Evolutionary conservation across 805 yeast genomes (phyloP).

Genomic region (Candida insectalens): DNA sequence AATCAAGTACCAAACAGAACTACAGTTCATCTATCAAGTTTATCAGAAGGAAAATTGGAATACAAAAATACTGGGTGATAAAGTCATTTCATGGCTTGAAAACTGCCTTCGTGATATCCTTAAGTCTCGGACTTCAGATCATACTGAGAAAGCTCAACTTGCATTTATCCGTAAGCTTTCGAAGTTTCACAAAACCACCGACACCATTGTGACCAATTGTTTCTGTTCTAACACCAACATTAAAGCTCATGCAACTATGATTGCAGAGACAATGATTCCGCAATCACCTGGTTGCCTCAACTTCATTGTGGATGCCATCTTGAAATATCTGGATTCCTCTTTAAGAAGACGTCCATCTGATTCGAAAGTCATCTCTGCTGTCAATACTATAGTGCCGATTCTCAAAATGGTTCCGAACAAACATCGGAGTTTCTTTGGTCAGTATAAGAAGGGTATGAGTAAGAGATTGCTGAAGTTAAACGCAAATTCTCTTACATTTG

Average conservation of each 20-base stretch:
- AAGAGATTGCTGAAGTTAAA: neutral
- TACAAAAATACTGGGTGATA: neutral
- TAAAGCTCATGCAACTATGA: neutral
- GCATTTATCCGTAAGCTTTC: neutral
- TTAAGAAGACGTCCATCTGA: neutral
- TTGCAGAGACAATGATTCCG: neutral
- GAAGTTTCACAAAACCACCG: neutral
- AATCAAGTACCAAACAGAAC: neutral
- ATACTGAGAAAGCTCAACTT: neutral
- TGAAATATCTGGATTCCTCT: neutral
- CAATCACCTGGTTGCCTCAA: neutral
- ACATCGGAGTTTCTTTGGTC: neutral
- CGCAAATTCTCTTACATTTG: no score
- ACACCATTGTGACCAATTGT: neutral
- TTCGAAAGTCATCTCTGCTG: no score
- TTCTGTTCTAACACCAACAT: neutral
- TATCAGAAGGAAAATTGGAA: neutral
- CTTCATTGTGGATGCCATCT: neutral
- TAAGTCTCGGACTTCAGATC: neutral
- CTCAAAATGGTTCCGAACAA: conserved; percentile 1
- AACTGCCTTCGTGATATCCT: neutral
- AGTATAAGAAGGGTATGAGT: neutral
- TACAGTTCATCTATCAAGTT: neutral
- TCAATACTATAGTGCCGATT: no score
- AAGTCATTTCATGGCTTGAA: neutral